These are phyloP conservation scores for Suillus sp. DNA, from an alignment of 768 basidiomycete genomes.

Conservation along the genomic window DNA sequence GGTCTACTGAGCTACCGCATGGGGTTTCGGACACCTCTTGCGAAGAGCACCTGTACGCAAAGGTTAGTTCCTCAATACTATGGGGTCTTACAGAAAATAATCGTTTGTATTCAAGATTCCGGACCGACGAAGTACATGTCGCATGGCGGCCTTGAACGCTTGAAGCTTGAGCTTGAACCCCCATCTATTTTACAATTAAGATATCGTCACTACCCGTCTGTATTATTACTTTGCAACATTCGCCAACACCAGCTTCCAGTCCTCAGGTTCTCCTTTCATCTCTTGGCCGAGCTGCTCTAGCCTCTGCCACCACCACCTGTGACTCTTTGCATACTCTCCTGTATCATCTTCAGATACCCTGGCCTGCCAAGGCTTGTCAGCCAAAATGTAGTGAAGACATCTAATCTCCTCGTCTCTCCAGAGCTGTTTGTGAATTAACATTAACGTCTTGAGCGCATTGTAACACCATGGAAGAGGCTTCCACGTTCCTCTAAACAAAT, in stretches of 20 bases:
- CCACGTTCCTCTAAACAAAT: constrained; percentile 79
- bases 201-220: too few relatives aligned
- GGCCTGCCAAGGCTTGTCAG: constrained; percentile 84
- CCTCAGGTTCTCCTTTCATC: constrained; percentile 49
- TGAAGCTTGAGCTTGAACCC: background rate
- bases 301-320: constrained; percentile 83
- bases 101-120: constrained; percentile 57
- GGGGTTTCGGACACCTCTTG: constrained; percentile 78
- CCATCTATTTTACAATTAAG: background rate
- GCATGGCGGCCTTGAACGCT: constrained; percentile 61
- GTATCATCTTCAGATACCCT: constrained; percentile 44
- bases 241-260: constrained; percentile 52
- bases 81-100: constrained; percentile 10
- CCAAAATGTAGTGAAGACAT: constrained; percentile 84
- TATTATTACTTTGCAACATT: constrained; percentile 42
- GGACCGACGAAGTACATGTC: constrained; percentile 93
- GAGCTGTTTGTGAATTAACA: constrained; percentile 64
- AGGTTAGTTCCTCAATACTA: constrained; percentile 50
- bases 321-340: constrained; percentile 53
- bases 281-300: constrained; percentile 47
- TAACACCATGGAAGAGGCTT: constrained; percentile 81
- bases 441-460: constrained; percentile 90
- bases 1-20: constrained; percentile 90
- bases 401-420: constrained; percentile 89
- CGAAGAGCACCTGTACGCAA: constrained; percentile 89